phyloP scores from a whole-genome alignment of 1,284 basidiomycete species.

The Takashimella tepidaria region DNA sequence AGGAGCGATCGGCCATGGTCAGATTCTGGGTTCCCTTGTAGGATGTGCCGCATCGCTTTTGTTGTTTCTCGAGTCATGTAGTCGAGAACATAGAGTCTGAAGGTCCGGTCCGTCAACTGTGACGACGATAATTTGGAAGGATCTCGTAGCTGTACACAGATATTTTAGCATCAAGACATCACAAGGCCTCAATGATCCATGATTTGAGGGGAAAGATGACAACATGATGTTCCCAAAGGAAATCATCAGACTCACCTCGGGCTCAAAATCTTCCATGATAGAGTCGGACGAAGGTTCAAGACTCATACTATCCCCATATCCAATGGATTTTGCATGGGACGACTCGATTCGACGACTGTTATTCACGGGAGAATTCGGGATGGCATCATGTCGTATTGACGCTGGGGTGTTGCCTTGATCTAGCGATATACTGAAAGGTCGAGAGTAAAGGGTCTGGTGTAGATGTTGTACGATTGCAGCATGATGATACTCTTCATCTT shows the following conservation, averaged over 20 bases:
- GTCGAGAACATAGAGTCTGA: constrained; percentile 40
- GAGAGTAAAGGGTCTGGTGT: constrained; percentile 29
- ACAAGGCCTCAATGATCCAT: too few species aligned
- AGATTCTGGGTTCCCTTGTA: background rate
- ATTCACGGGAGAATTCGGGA: background rate
- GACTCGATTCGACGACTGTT: background rate
- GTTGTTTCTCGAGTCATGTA: constrained; percentile 27
- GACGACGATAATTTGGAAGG: constrained; percentile 28
- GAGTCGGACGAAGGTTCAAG: background rate
- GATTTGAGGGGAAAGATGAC: background rate
- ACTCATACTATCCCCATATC: background rate
- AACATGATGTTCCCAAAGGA: background rate
- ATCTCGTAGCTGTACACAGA: constrained; percentile 27
- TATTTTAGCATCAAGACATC: too few species aligned
- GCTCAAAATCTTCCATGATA: constrained; percentile 10
- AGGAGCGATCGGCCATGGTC: background rate
- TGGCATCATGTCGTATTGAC: too few species aligned
- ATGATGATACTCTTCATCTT: constrained; percentile 32
- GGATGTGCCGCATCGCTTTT: constrained; percentile 2
- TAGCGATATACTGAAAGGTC: constrained; percentile 27
- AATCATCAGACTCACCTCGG: constrained; percentile 10
- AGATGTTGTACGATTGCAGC: constrained; percentile 18
- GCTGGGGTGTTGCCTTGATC: too few species aligned
- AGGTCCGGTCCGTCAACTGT: constrained; percentile 34
- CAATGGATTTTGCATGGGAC: constrained; percentile 4